A percentile compares a stretch with the other conserved stretches of the same genome.
phyloP scores from a whole-genome alignment of 2,329 filamentous ascomycete genomes.

The Beauveria varroae region DNA sequence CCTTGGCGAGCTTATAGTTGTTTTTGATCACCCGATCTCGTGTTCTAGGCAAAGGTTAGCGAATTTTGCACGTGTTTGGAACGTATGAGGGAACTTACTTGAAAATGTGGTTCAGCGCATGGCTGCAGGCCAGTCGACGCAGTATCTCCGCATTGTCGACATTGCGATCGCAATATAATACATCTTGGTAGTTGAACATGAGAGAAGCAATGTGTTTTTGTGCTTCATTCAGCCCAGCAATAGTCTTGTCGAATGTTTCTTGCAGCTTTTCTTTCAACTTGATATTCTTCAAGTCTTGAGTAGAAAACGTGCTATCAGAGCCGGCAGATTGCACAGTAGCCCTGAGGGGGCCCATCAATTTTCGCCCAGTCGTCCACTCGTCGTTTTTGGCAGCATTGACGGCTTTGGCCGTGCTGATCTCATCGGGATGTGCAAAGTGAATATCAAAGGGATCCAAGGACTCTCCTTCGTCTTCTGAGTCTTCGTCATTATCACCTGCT shows the following conservation, averaged over 20 bases:
- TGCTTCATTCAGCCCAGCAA: constrained; percentile 50
- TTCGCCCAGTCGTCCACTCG: constrained; percentile 44
- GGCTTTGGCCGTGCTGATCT: constrained; percentile 48
- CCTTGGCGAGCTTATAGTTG: constrained; percentile 68
- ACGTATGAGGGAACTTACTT: constrained; percentile 47
- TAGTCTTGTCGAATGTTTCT: constrained; percentile 43
- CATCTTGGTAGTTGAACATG: constrained; percentile 75
- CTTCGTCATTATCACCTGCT: constrained; percentile 22
- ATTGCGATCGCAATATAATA: constrained; percentile 68
- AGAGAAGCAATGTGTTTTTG: constrained; percentile 61
- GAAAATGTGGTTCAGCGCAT: constrained; percentile 85
- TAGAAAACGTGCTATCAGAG: constrained; percentile 25
- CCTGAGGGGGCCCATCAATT: constrained; percentile 38
- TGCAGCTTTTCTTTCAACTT: constrained; percentile 66
- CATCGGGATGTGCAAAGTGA: constrained; percentile 67
- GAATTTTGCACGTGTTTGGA: not conserved
- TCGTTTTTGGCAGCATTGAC: constrained; percentile 42
- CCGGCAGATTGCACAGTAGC: constrained; percentile 40
- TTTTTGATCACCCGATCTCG: constrained; percentile 89
- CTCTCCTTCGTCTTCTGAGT: constrained; percentile 46
- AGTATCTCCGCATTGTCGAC: constrained; percentile 60
- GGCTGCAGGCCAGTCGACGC: constrained; percentile 67
- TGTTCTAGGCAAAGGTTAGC: constrained; percentile 44
- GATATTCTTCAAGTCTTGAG: constrained; percentile 37
- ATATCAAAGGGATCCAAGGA: constrained; percentile 66